Percentiles rank a stretch among this genome's conserved stretches.
Conservation (phyloP, 257 asterid species). For the Plantago major region DNA sequence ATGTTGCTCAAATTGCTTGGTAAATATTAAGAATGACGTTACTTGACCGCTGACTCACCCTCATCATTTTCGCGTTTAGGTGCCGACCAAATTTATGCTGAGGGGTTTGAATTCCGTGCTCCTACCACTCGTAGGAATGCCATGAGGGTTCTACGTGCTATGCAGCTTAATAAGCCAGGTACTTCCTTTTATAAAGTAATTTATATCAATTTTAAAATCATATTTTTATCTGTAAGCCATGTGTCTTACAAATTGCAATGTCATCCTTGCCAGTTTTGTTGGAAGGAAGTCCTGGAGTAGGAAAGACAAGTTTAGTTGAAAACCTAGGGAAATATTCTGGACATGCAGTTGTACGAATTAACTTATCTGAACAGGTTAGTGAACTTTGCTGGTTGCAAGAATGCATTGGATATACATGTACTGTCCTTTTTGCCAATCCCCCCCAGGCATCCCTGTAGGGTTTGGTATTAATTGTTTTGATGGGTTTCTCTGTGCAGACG, state of each 20-base stretch:
- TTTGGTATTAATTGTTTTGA: conserved; percentile 15
- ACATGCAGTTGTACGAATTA: conserved; percentile 85
- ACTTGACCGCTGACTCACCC: conserved; percentile 7
- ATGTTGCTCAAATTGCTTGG: conserved; percentile 22
- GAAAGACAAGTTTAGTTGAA: conserved; percentile 86
- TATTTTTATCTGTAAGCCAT: conserved; percentile 1
- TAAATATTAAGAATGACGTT: not conserved
- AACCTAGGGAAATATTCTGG: conserved; percentile 93
- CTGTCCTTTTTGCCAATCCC: conserved; percentile 6
- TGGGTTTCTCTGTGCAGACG: conserved; percentile 56
- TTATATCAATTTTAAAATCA: not conserved
- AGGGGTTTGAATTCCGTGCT: conserved; percentile 74
- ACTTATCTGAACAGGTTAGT: conserved; percentile 93
- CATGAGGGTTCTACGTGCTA: conserved; percentile 89
- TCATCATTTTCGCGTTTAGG: conserved; percentile 43
- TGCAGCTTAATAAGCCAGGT: conserved; percentile 98
- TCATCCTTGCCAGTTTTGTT: conserved; percentile 53
- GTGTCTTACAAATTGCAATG: conserved; percentile 29
- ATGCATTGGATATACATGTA: conserved; percentile 3
- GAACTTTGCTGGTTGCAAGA: conserved; percentile 11
- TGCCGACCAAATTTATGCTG: conserved; percentile 28
- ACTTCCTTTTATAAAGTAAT: conserved; percentile 17
- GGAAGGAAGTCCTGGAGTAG: conserved; percentile 99
- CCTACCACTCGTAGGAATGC: conserved; percentile 90
- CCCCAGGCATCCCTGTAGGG: not conserved